Percentiles rank a stretch among this genome's conserved stretches.
These are phyloP conservation scores for Leptographium procerum DNA, from an alignment of 2,329 filamentous ascomycete species.

Conservation along the genomic window DNA sequence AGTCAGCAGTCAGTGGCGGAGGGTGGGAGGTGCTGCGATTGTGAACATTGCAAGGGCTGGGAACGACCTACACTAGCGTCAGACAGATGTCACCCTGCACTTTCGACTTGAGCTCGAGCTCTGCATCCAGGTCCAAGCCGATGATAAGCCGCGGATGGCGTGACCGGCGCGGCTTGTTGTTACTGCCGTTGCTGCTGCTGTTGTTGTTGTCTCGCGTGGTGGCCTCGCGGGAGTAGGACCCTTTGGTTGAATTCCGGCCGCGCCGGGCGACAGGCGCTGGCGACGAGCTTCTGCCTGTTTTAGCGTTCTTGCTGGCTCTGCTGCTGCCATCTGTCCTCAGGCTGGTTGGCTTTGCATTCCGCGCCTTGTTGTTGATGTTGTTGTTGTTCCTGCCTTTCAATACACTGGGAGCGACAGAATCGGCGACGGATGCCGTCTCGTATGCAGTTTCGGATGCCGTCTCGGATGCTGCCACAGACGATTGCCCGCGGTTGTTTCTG, in stretches of 20 bases:
- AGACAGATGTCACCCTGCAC: slow-evolving; percentile 66
- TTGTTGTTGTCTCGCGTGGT: not conserved
- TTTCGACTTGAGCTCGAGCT: slow-evolving; percentile 69
- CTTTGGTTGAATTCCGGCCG: not conserved
- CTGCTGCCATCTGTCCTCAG: not conserved
- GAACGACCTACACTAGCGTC: slow-evolving; percentile 49
- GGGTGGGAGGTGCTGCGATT: not conserved
- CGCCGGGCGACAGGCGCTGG: not conserved
- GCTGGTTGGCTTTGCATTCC: not conserved
- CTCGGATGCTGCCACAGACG: not conserved
- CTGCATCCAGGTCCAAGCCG: slow-evolving; percentile 55
- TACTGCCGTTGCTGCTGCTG: too few species aligned
- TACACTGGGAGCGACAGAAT: not conserved
- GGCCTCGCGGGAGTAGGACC: not conserved
- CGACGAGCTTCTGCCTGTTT: not conserved
- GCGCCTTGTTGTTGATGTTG: not conserved
- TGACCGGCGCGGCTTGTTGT: not conserved
- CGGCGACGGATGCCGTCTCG: not conserved
- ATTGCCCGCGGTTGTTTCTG: not conserved
- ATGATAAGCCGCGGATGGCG: slow-evolving; percentile 17
- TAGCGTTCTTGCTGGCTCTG: not conserved
- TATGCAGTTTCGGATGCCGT: not conserved
- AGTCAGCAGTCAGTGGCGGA: not conserved
- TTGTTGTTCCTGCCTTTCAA: not conserved
- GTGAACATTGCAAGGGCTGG: not conserved